Percentiles rank a stretch among this genome's conserved stretches.
Conservation (phyloP, 1,284 basidiomycete species). For the Bjerkandera adusta region DNA sequence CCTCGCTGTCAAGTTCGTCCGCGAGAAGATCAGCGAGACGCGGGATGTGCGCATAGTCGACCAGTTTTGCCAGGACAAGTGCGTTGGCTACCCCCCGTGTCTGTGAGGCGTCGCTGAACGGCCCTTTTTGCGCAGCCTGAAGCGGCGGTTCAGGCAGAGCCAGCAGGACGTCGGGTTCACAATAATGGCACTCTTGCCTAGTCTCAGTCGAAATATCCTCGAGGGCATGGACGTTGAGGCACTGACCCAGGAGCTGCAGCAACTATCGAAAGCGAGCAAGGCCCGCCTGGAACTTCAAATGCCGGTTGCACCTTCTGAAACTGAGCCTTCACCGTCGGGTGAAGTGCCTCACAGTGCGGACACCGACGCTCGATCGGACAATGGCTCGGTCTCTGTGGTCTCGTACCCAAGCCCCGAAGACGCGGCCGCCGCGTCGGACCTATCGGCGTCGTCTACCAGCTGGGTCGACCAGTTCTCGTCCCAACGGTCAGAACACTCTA, state of each 20-base stretch:
- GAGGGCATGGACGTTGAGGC: slow-evolving; percentile 82
- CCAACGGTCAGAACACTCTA: slow-evolving; percentile 19
- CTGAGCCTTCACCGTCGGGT: slow-evolving; percentile 46
- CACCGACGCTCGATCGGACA: slow-evolving; percentile 52
- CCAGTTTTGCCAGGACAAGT: slow-evolving; percentile 74
- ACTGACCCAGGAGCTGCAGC: slow-evolving; percentile 71
- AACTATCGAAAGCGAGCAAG: slow-evolving; percentile 35
- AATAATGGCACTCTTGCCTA: slow-evolving; percentile 76
- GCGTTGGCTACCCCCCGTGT: slow-evolving; percentile 28
- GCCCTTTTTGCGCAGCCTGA: slow-evolving; percentile 48
- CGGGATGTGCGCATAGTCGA: slow-evolving; percentile 67
- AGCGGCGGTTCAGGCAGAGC: slow-evolving; percentile 77
- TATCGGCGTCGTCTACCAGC: slow-evolving; percentile 41
- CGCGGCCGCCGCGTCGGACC: slow-evolving; percentile 27
- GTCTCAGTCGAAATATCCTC: slow-evolving; percentile 71
- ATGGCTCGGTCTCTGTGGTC: slow-evolving; percentile 40
- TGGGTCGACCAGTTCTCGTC: slow-evolving; percentile 49
- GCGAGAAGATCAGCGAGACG: slow-evolving; percentile 67
- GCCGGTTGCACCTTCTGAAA: slow-evolving; percentile 29
- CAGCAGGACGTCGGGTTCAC: slow-evolving; percentile 84
- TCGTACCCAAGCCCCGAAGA: slow-evolving; percentile 31
- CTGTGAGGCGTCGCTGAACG: slow-evolving; percentile 5
- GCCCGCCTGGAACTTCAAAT: slow-evolving; percentile 12
- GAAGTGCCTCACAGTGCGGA: slow-evolving; percentile 33
- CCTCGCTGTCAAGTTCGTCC: slow-evolving; percentile 63